Evolutionary conservation across 1,139 yeast species (phyloP), one percentile per base, ranked within the genome.

Genomic region (Yamadazyma spencermartinsiae): DNA sequence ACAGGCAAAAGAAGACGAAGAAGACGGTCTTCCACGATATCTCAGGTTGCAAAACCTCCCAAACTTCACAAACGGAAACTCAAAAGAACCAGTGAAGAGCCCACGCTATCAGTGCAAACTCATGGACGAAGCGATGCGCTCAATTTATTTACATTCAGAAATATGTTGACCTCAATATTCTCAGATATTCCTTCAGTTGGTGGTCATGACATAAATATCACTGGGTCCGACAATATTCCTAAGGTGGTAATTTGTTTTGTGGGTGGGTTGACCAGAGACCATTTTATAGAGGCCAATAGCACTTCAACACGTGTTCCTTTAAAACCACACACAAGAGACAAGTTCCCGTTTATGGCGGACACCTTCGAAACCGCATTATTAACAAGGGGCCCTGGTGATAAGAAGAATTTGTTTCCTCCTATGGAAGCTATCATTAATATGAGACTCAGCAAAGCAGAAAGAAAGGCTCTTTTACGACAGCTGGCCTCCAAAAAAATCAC

Each of bases 201-300:
- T 3, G 20, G n/a, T 8, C 6, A 3, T 11, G 9, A 9, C 9
- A 6, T 28, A 5, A 9, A 61, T 4, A 74, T 79, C 2, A 21
- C 35, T 10, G 57, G 56, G 20, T 72, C 76, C 73, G 50, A 72
- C 14, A 60, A 60, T 15, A 50, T 79, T 11, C 58, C 41, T 10
- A 76, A 77, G 38, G 74, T 83, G 3, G 80, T 86, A 1, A 65
- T 80, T n/a, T 63, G 87, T 10, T 63, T 82, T 39, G 73, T 79
- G 2, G 88, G 92, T 0, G 95, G 95, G 0, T 55, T 88, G 13
- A 24, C 25, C 1, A 34, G 42, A 27, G 33, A 58, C 3, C 71
- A 70, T 38, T 74, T 79, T 48, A 13, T 44, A 8, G 36, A 24
- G 8, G n/a, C 16, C 13, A 31, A 13, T 11, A 33, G 27, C 19